Evolutionary conservation across 2,329 filamentous ascomycete genomes (phyloP).

Genomic region (Trematosphaeria pertusa): DNA sequence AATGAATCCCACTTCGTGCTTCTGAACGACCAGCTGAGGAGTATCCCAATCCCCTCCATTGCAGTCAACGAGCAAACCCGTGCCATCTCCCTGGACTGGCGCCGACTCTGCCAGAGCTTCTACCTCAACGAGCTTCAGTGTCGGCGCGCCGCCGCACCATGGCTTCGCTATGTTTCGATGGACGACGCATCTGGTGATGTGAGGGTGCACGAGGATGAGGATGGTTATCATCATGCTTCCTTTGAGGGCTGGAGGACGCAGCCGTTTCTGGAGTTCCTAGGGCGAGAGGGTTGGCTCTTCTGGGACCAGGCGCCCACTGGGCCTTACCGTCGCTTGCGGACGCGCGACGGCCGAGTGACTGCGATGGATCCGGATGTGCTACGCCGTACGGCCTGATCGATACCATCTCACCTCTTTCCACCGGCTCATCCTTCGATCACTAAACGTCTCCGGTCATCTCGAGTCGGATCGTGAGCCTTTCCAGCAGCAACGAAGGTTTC

Average conservation of each 20-base stretch:
- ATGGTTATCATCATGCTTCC: no score
- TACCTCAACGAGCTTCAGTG: slow-evolving; percentile 21
- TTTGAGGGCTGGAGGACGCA: no score
- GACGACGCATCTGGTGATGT: neutral
- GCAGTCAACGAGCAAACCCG: slow-evolving; percentile 16
- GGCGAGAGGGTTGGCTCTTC: neutral
- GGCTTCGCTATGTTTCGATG: slow-evolving; percentile 3
- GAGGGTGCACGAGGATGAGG: neutral
- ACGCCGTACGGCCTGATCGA: no score
- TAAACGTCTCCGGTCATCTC: no score
- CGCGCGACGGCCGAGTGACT: no score
- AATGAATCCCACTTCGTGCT: slow-evolving; percentile 26
- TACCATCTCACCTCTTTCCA: no score
- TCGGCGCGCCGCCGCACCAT: slow-evolving; percentile 14
- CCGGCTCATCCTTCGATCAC: no score
- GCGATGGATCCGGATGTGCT: no score
- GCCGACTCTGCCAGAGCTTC: slow-evolving; percentile 20
- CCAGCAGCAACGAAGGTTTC: no score
- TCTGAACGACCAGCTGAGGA: slow-evolving; percentile 22
- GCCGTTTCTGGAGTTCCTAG: neutral
- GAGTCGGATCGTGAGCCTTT: no score
- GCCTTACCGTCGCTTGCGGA: no score
- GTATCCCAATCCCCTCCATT: slow-evolving; percentile 20
- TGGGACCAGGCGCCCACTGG: no score
- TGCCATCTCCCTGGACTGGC: slow-evolving; percentile 25